Percentiles rank a stretch among this genome's conserved stretches.
Conservation (phyloP, 441 rosid genomes). For the Lepidium campestre region DNA sequence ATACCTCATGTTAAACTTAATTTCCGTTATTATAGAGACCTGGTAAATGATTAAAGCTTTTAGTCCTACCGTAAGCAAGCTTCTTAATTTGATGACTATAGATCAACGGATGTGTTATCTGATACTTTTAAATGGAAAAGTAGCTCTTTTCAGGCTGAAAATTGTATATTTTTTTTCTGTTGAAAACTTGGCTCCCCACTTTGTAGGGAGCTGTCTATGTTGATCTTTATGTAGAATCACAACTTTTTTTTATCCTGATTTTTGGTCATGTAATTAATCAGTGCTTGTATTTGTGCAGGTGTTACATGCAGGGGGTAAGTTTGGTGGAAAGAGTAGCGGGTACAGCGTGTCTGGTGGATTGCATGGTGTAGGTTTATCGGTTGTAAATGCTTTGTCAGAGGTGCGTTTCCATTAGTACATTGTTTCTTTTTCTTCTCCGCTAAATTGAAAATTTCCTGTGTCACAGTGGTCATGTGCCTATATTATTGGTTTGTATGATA, state of each 20-base stretch:
- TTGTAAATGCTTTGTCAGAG: slow-evolving; percentile 98
- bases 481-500: neutral
- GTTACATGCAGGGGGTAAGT: slow-evolving; percentile 97
- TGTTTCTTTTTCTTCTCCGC: neutral
- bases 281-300: slow-evolving; percentile 46
- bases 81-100: neutral
- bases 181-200: neutral
- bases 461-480: neutral
- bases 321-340: slow-evolving; percentile 96
- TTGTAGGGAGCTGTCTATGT: neutral
- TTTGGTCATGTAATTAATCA: neutral
- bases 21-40: neutral
- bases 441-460: neutral
- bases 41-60: neutral
- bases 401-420: slow-evolving; percentile 33
- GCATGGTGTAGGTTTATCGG: slow-evolving; percentile 97
- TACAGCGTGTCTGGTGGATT: slow-evolving; percentile 95
- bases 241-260: neutral
- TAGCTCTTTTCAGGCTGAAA: neutral
- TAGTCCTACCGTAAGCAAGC: neutral
- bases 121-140: neutral
- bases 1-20: neutral
- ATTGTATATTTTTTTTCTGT: neutral
- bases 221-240: neutral
- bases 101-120: neutral